These are phyloP conservation scores for Lignosus rhinocerotis DNA, from an alignment of 1,284 basidiomycete species.

Conservation along the genomic window DNA sequence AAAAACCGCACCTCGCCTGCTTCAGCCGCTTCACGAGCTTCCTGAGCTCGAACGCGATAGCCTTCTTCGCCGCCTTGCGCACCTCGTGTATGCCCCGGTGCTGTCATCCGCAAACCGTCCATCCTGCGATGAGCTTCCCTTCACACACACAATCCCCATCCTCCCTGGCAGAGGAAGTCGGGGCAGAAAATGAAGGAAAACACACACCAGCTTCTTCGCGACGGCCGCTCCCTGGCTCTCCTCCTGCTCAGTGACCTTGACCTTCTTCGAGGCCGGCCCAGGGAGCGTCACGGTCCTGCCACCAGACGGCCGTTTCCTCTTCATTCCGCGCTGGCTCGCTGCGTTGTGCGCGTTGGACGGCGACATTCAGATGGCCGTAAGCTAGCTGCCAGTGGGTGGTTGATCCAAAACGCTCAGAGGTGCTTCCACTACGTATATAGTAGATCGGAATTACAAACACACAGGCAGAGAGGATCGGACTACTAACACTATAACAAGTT, in stretches of 20 bases:
- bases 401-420: background rate
- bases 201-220: constrained; percentile 22
- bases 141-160: background rate
- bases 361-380: background rate
- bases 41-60: constrained; percentile 81
- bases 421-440: too few relatives aligned
- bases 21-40: constrained; percentile 83
- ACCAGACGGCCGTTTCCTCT: constrained; percentile 11
- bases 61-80: constrained; percentile 76
- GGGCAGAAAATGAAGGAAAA: too few relatives aligned
- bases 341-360: background rate
- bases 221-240: constrained; percentile 14
- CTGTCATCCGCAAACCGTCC: constrained; percentile 30
- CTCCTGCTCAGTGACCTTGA: constrained; percentile 5
- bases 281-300: background rate
- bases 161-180: too few relatives aligned
- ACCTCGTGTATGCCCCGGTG: constrained; percentile 71
- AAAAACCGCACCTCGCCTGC: constrained; percentile 54
- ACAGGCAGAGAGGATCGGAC: too few relatives aligned
- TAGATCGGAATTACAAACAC: too few relatives aligned
- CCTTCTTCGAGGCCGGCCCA: background rate
- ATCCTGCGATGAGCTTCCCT: constrained; percentile 33
- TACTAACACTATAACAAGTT: too few relatives aligned
- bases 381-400: background rate
- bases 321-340: constrained; percentile 3